phyloP scores from a whole-genome alignment of 2,329 filamentous ascomycete species.

The Proliferodiscus dingleyae region DNA sequence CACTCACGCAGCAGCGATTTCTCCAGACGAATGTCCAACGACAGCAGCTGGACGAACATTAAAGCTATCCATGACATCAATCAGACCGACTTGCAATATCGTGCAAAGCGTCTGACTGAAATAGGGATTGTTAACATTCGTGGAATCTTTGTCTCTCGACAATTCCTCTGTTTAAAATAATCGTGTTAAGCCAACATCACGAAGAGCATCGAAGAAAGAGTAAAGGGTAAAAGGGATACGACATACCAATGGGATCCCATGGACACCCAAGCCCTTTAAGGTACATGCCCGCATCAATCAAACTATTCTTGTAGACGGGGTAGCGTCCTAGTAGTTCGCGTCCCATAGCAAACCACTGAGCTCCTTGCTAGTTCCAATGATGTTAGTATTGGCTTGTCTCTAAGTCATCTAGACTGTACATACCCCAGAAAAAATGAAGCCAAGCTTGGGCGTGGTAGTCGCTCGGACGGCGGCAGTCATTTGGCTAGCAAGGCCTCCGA shows the following conservation, averaged over 20 bases:
- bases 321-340: slow-evolving; percentile 11
- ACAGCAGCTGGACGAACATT: slow-evolving; percentile 35
- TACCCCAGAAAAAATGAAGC: neutral
- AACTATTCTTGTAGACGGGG: neutral
- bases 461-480: neutral
- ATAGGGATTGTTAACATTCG: neutral
- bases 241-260: neutral
- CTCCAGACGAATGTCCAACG: slow-evolving; percentile 42
- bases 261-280: neutral
- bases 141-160: neutral
- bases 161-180: neutral
- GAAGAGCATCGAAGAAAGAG: too few relatives aligned
- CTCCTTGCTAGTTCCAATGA: slow-evolving; percentile 17
- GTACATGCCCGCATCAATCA: slow-evolving; percentile 16
- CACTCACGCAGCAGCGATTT: slow-evolving; percentile 42
- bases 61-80: slow-evolving; percentile 38
- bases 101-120: slow-evolving; percentile 38
- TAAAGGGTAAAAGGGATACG: too few relatives aligned
- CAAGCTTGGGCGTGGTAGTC: neutral
- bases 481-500: slow-evolving; percentile 22
- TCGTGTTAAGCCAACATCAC: too few relatives aligned
- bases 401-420: neutral
- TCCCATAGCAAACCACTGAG: slow-evolving; percentile 22
- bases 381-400: neutral
- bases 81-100: slow-evolving; percentile 41